phyloP scores from a whole-genome alignment of 2,329 filamentous ascomycete species.

The Cladosporium oxysporum region DNA sequence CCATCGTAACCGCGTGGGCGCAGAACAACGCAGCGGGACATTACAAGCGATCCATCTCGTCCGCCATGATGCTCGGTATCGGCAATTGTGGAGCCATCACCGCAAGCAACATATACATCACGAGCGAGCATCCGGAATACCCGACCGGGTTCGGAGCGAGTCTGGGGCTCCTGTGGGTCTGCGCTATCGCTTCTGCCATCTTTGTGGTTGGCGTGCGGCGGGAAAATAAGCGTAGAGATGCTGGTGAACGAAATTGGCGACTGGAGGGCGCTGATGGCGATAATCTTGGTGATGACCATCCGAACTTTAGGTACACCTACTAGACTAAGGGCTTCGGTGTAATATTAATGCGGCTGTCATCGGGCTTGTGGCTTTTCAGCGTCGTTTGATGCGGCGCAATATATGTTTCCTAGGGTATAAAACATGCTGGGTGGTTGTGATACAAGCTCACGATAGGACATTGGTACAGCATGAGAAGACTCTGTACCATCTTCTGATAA shows the following conservation, averaged over 20 bases:
- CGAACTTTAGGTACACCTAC: conserved; percentile 48
- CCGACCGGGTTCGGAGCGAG: conserved; percentile 52
- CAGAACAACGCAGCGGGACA: conserved; percentile 59
- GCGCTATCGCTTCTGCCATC: conserved; percentile 42
- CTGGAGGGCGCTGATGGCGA: conserved; percentile 45
- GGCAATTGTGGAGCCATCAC: conserved; percentile 55
- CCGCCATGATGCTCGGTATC: conserved; percentile 55
- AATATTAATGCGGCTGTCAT: no score
- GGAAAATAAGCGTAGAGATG: conserved; percentile 50
- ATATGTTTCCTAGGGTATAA: no score
- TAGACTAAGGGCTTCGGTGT: not conserved
- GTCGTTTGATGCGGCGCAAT: no score
- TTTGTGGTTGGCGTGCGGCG: conserved; percentile 45
- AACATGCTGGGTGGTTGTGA: no score
- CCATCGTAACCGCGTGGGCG: conserved; percentile 58
- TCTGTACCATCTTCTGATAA: no score
- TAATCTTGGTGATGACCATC: conserved; percentile 56
- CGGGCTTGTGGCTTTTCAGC: no score
- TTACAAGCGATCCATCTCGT: conserved; percentile 54
- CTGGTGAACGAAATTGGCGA: conserved; percentile 49
- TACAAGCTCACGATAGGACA: no score
- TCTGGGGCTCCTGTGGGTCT: conserved; percentile 51
- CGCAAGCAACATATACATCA: no score
- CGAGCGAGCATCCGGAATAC: conserved; percentile 51
- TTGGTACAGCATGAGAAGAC: no score